A percentile compares a stretch with the other conserved stretches of the same genome.
Conservation (phyloP, 1,284 basidiomycete species). For the Tilletia caries region DNA sequence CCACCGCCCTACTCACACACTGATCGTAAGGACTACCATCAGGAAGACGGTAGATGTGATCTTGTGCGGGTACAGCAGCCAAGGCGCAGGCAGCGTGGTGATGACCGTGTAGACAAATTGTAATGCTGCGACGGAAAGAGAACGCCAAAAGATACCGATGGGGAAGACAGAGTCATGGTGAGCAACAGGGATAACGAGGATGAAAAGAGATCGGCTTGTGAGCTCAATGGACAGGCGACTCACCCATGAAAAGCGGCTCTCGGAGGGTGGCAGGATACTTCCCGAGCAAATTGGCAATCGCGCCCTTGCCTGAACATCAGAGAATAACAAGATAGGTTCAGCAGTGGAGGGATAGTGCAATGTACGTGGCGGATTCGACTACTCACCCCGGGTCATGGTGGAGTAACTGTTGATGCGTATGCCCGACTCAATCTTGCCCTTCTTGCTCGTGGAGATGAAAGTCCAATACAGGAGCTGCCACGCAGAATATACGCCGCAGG, state of each 20-base stretch:
- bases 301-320: conserved; percentile 18
- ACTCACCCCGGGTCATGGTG: conserved; percentile 38
- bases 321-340: background rate
- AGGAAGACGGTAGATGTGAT: conserved; percentile 74
- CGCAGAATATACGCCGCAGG: conserved; percentile 67
- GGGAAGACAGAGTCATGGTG: background rate
- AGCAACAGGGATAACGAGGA: background rate
- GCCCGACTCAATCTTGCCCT: conserved; percentile 35
- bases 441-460: conserved; percentile 30
- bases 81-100: conserved; percentile 79
- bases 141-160: background rate
- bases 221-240: conserved; percentile 10
- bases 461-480: conserved; percentile 71
- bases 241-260: conserved; percentile 35
- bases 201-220: no score
- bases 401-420: conserved; percentile 39
- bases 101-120: conserved; percentile 73
- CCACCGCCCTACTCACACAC: conserved; percentile 28
- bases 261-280: conserved; percentile 31
- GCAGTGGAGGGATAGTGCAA: no score
- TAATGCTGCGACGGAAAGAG: conserved; percentile 17
- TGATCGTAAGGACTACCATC: conserved; percentile 29
- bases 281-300: conserved; percentile 37
- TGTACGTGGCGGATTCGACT: no score
- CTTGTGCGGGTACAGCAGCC: conserved; percentile 72